Conservation (phyloP, 1,284 basidiomycete species). For the Cryptococcus hybrid region DNA sequence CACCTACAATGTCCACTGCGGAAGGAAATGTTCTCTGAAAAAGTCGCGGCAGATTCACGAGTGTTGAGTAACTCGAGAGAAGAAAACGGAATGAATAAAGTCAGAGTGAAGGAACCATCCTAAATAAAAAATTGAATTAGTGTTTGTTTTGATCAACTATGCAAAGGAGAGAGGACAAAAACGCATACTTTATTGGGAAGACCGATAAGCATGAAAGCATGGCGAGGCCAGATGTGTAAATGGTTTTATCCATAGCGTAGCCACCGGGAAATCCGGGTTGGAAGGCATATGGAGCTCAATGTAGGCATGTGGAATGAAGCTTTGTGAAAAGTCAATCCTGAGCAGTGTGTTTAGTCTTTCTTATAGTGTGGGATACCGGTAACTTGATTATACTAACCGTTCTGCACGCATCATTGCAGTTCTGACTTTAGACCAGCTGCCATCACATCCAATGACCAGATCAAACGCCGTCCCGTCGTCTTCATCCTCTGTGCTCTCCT, state of each 20-base stretch:
- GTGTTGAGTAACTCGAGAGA: slow-evolving; percentile 69
- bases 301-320: slow-evolving; percentile 94
- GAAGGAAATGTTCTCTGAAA: slow-evolving; percentile 87
- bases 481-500: slow-evolving; percentile 23
- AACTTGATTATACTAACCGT: slow-evolving; percentile 58
- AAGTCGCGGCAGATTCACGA: slow-evolving; percentile 62
- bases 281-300: slow-evolving; percentile 94
- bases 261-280: slow-evolving; percentile 58
- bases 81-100: slow-evolving; percentile 82
- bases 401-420: slow-evolving; percentile 86
- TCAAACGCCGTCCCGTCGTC: slow-evolving; percentile 63
- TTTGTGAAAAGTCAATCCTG: slow-evolving; percentile 91
- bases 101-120: slow-evolving; percentile 58
- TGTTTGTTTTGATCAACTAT: background rate
- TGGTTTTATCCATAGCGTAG: slow-evolving; percentile 93
- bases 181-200: slow-evolving; percentile 83
- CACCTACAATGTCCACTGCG: slow-evolving; percentile 78
- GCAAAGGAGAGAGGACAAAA: too few relatives aligned
- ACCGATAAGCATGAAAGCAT: slow-evolving; percentile 98
- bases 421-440: slow-evolving; percentile 79
- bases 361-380: background rate
- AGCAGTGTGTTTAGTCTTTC: background rate
- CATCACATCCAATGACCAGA: slow-evolving; percentile 84
- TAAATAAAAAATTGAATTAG: too few relatives aligned
- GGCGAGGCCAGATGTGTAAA: slow-evolving; percentile 98